Percentiles rank a stretch among this genome's conserved stretches.
Evolutionary conservation across 2,329 filamentous ascomycete species (phyloP).

Genomic region (Phialemoniopsis sp.): DNA sequence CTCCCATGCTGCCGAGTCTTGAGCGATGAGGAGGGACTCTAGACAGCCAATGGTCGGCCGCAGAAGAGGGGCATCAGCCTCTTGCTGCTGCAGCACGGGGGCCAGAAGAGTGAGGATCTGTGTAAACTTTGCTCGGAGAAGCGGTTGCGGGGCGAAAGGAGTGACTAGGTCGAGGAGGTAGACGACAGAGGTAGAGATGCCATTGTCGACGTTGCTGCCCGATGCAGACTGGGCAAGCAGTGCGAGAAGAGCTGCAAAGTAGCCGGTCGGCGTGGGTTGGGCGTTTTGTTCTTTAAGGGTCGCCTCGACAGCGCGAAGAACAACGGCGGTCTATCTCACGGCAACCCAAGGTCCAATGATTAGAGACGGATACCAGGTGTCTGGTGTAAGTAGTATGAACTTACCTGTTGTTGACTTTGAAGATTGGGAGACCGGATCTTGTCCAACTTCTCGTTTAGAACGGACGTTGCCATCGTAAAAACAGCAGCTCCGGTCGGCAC

Average conservation of each 20-base stretch:
- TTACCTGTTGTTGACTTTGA: slow-evolving; percentile 89
- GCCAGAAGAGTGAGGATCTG: slow-evolving; percentile 86
- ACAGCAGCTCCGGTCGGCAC: slow-evolving; percentile 1
- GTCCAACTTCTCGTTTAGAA: slow-evolving; percentile 84
- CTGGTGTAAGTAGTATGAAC: slow-evolving; percentile 12
- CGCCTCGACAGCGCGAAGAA: slow-evolving; percentile 88
- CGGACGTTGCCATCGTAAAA: slow-evolving; percentile 39
- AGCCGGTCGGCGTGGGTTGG: slow-evolving; percentile 79
- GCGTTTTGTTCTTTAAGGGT: slow-evolving; percentile 86
- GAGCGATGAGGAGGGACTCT: slow-evolving; percentile 84
- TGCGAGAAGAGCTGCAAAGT: slow-evolving; percentile 92
- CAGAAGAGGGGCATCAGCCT: slow-evolving; percentile 83
- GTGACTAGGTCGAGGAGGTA: slow-evolving; percentile 95
- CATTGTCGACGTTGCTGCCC: slow-evolving; percentile 69
- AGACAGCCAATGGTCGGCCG: slow-evolving; percentile 88
- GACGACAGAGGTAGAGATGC: slow-evolving; percentile 79
- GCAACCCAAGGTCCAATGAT: too few species aligned
- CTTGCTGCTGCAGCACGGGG: slow-evolving; percentile 72
- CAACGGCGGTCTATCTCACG: slow-evolving; percentile 66
- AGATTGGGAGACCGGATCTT: slow-evolving; percentile 97
- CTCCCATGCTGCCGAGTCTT: slow-evolving; percentile 86
- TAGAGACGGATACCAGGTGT: too few species aligned
- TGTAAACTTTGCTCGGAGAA: slow-evolving; percentile 91
- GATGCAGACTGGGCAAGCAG: slow-evolving; percentile 75
- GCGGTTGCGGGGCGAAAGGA: slow-evolving; percentile 75